Evolutionary conservation across 2,329 filamentous ascomycete genomes (phyloP).

Genomic region (Microsporum audouinii): DNA sequence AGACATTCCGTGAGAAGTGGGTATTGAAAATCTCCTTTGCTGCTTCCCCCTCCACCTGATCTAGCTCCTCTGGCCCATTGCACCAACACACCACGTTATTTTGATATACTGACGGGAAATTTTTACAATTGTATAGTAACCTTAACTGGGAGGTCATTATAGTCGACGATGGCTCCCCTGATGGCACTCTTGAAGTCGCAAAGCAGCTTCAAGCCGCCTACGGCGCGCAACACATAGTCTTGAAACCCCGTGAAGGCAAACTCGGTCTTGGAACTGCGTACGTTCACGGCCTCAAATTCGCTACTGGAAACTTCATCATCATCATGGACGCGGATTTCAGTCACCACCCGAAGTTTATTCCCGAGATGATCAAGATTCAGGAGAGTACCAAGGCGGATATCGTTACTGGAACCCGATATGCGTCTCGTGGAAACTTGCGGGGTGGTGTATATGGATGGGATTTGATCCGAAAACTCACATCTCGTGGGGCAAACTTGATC

Average conservation of each 20-base stretch:
- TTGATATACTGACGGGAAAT: neutral
- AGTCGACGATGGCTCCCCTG: slow-evolving; percentile 94
- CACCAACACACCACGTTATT: neutral
- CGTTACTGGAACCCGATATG: slow-evolving; percentile 91
- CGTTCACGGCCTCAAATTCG: slow-evolving; percentile 84
- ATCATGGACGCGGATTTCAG: slow-evolving; percentile 99
- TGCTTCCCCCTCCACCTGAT: neutral
- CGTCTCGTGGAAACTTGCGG: slow-evolving; percentile 49
- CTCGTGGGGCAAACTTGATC: slow-evolving; percentile 78
- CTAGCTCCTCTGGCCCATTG: neutral
- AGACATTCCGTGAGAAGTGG: slow-evolving; percentile 80
- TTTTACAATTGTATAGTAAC: slow-evolving; percentile 46
- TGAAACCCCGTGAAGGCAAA: slow-evolving; percentile 85
- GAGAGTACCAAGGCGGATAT: slow-evolving; percentile 76
- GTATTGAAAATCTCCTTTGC: slow-evolving; percentile 18
- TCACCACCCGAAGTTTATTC: slow-evolving; percentile 98
- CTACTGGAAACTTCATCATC: slow-evolving; percentile 87
- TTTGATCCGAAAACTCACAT: slow-evolving; percentile 64
- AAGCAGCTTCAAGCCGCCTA: slow-evolving; percentile 83
- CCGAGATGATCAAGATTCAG: slow-evolving; percentile 79
- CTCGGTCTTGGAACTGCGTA: slow-evolving; percentile 95
- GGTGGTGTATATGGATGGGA: slow-evolving; percentile 96
- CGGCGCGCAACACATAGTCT: slow-evolving; percentile 59
- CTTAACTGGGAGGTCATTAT: slow-evolving; percentile 97
- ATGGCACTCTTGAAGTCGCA: slow-evolving; percentile 85